A percentile compares a stretch with the other conserved stretches of the same genome.
Conservation (phyloP, 257 asterid species). For the Rhazya stricta region DNA sequence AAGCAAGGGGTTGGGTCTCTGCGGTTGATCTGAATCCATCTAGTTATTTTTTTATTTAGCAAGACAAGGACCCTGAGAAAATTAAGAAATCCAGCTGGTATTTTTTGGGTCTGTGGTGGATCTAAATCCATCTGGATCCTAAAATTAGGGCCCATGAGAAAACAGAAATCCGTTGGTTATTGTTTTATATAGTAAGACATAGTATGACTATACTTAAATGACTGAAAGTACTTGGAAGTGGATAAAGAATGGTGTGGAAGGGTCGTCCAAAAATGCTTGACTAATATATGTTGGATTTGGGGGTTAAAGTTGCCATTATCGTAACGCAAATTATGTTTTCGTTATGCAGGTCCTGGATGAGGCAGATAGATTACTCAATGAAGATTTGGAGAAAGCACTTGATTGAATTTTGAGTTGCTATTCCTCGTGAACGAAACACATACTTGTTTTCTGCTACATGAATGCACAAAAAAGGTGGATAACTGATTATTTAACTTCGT, state of each 20-base stretch:
- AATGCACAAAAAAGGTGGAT: slow-evolving; percentile 84
- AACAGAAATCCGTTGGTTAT: background rate
- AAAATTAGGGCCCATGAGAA: background rate
- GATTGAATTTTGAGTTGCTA: slow-evolving; percentile 64
- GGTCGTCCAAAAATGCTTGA: background rate
- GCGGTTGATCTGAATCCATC: no score
- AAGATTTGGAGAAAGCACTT: slow-evolving; percentile 78
- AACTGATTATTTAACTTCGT: background rate
- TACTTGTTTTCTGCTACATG: slow-evolving; percentile 96
- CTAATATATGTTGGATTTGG: background rate
- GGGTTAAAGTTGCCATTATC: background rate
- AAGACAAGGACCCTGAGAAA: no score
- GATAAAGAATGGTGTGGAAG: background rate
- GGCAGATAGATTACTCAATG: slow-evolving; percentile 86
- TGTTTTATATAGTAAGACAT: background rate
- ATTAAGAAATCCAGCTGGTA: no score
- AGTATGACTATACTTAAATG: background rate
- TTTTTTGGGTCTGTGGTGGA: background rate
- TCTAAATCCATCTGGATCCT: background rate
- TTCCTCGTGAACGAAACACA: slow-evolving; percentile 82
- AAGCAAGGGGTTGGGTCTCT: no score
- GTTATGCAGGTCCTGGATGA: slow-evolving; percentile 76
- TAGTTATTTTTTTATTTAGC: no score
- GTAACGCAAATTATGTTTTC: background rate
- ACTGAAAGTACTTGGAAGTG: background rate